Evolutionary conservation across 306 rosid genomes (phyloP), one percentile per base, ranked within the genome.

Genomic region (Rosa multiflora): DNA sequence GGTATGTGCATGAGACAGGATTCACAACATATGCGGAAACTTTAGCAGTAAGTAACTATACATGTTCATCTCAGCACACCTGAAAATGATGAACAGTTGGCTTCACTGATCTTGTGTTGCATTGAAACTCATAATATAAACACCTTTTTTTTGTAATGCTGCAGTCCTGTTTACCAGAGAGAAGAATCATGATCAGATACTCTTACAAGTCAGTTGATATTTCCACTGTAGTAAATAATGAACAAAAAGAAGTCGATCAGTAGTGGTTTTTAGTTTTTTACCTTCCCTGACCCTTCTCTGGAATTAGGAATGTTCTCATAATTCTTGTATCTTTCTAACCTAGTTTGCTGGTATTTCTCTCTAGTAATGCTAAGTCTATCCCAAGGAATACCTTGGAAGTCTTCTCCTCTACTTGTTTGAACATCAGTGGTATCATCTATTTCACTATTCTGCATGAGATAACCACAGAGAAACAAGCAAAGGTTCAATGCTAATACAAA

Each of bases 61-160:
- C 10, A 48, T 4, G 15, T 11, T 68, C 11, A n/a, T 40, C 58
- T 67, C 37, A 56, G 44, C 81, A 70, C 73, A 91, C 97, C 88
- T 91, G 97, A 74, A 92, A 93, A 76, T 93, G 97, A 84, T 89
- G 96, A 80, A 93, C 89, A 53, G 94, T 93, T 72, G 97, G 88
- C 77, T 91, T 93, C 85, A 91, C 97, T 21, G 97, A 91, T 87
- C 97, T 84, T 43, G 96, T 85, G 83, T 87, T 93, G 78, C 89
- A 87, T 85, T 89, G 82, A 82, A 92, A 92, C 74, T 88, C 93
- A 82, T 89, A 92, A 84, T 82, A 90, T 40, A 66, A 59, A 39
- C 85, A 32, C 1, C 35, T 2, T 80, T 91, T 90, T 46, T 88
- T 79, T 14, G 97, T 88, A 76, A 40, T 75, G 63, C 81, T 88